A percentile compares a stretch with the other conserved stretches of the same genome.
Evolutionary conservation across 768 basidiomycete genomes (phyloP).

Genomic region (Dioszegia crocea): DNA sequence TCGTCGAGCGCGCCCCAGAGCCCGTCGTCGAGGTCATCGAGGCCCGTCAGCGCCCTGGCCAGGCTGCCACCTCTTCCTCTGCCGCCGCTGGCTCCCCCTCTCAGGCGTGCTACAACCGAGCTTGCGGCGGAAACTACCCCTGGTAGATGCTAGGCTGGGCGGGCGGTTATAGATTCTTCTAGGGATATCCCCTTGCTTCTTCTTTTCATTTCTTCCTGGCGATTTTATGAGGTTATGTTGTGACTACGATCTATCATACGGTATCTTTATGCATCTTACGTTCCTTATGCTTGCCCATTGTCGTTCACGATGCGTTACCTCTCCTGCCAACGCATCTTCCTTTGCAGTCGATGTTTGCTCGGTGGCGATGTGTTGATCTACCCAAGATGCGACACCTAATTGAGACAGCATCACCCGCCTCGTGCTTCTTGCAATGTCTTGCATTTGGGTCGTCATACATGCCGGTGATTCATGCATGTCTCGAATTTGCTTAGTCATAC

Average conservation of each 20-base stretch:
- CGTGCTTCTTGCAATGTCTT: no score
- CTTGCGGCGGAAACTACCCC: conserved; percentile 4
- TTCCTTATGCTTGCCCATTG: not conserved
- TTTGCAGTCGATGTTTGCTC: no score
- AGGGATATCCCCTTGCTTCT: not conserved
- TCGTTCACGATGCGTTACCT: not conserved
- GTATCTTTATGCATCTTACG: conserved; percentile 1
- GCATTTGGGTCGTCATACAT: no score
- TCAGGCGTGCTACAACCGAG: conserved; percentile 5
- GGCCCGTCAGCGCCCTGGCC: conserved; percentile 14
- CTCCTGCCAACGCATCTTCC: not conserved
- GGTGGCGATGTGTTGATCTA: no score
- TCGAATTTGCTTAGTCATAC: no score
- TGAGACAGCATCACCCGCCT: no score
- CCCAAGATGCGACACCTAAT: no score
- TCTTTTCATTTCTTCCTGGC: not conserved
- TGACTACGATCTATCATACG: not conserved
- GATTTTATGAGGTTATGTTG: not conserved
- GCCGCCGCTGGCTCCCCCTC: not conserved
- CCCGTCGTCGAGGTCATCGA: conserved; percentile 9
- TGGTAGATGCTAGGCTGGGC: conserved; percentile 4
- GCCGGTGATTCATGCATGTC: no score
- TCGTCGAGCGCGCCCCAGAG: conserved; percentile 14
- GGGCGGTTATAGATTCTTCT: no score
- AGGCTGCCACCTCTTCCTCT: not conserved